Base-by-base conservation (phyloP, 805 yeast genomes). In the Candida sakaeoensis region DNA sequence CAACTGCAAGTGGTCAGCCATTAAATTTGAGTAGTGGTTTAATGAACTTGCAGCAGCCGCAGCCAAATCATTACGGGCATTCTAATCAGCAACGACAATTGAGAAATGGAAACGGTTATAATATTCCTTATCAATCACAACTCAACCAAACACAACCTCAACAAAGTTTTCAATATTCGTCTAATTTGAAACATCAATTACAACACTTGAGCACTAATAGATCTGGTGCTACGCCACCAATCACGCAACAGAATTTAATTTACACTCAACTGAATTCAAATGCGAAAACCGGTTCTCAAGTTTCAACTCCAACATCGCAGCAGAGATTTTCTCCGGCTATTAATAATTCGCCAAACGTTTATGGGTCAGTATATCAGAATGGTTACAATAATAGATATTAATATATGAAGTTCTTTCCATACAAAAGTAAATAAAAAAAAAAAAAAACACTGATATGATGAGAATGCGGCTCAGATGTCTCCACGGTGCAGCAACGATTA, bases 1-100 rank as follows among this genome's bases (percentile, higher is more conserved):
- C 74, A 8, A 68, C 73, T 8, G 74, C 74, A 5, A 63, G 70
- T 40, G 74, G 74, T 5, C 74, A 68, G 45, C 70, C 73, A 3
- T 59, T 68, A 52, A 68, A 60, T 41, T 49, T 65, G 45, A 58
- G 48, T 49, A 57, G 52, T 41, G 45, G 39, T n/a, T 58, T 57
- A 30, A 53, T 57, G 49, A 58, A 58, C 1, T 47, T 61, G 40
- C 70, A 63, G 39, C 67, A 58, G 45, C 63, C 65, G 6, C 57
- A 56, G 26, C 60, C 43, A 9, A 42, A 34, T 21, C 41, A 43
- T 37, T 28, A 26, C 15, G 29, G 6, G 8, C 22, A 33, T 15
- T 42, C 41, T 13, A 52, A 50, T 28, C 52, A 48, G 17, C 49
- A 43, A 15, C 48, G 43, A 22, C 53, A 51, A 30, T 17, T 23